A percentile compares a stretch with the other conserved stretches of the same genome.
These are phyloP conservation scores for Aleurites moluccanus DNA, from an alignment of 441 rosid species.

Conservation along the genomic window DNA sequence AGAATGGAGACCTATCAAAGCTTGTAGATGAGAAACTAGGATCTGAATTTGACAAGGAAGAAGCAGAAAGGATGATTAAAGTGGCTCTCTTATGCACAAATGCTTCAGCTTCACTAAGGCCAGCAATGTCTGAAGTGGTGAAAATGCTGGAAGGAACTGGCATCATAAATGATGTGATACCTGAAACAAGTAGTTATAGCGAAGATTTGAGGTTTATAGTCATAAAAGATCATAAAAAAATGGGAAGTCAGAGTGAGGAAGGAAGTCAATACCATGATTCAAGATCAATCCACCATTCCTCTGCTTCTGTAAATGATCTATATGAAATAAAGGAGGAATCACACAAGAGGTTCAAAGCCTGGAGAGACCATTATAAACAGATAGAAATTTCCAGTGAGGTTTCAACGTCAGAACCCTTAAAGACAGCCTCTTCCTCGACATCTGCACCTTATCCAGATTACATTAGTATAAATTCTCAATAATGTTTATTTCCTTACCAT, in stretches of 20 bases:
- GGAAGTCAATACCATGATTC: slow-evolving; percentile 3
- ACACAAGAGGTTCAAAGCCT: not conserved
- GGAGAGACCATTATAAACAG: not conserved
- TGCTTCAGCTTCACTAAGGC: slow-evolving; percentile 50
- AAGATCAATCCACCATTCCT: not conserved
- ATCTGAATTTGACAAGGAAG: slow-evolving; percentile 40
- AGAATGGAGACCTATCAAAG: slow-evolving; percentile 39
- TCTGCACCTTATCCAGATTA: too few relatives aligned
- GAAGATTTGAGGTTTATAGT: slow-evolving; percentile 58
- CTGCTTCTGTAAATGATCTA: not conserved
- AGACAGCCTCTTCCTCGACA: not conserved
- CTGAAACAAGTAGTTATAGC: slow-evolving; percentile 32
- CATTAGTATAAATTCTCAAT: too few relatives aligned
- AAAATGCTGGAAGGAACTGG: slow-evolving; percentile 58
- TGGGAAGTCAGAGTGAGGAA: slow-evolving; percentile 2
- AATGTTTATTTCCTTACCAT: too few relatives aligned
- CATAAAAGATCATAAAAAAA: slow-evolving; percentile 36
- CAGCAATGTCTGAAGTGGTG: slow-evolving; percentile 69
- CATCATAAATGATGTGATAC: slow-evolving; percentile 34
- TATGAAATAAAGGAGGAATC: not conserved
- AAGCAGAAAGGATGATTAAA: slow-evolving; percentile 51
- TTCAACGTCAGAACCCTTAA: not conserved
- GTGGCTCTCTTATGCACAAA: slow-evolving; percentile 62
- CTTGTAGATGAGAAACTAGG: slow-evolving; percentile 52
- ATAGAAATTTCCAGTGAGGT: not conserved